These are phyloP conservation scores for Anethum foeniculum DNA, from an alignment of 140 eudicot genomes.

Conservation along the genomic window DNA sequence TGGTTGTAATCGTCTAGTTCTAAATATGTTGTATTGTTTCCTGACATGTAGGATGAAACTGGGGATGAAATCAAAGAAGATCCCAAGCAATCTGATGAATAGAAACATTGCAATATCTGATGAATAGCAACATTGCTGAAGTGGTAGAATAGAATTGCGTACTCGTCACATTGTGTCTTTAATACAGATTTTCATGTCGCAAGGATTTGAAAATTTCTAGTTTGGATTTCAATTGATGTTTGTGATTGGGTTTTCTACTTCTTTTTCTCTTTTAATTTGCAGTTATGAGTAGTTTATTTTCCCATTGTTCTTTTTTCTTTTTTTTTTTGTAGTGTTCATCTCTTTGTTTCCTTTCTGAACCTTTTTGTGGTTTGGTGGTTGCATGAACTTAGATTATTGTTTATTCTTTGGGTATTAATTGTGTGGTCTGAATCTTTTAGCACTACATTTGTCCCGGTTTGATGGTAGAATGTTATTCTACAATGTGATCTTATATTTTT, in stretches of 20 bases:
- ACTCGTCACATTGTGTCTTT: not conserved
- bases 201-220: constrained; percentile 1
- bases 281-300: not conserved
- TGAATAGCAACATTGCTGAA: constrained; percentile 12
- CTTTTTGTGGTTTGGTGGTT: not conserved
- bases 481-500: no score
- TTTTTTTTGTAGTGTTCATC: not conserved
- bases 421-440: not conserved
- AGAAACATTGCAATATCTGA: not conserved
- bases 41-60: constrained; percentile 43
- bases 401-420: not conserved
- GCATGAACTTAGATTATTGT: not conserved
- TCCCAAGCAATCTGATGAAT: constrained; percentile 29
- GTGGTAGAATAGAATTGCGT: constrained; percentile 9
- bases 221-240: not conserved
- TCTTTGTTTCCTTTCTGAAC: not conserved
- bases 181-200: constrained; percentile 4
- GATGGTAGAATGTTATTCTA: no score
- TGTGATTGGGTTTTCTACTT: not conserved
- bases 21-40: not conserved
- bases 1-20: not conserved
- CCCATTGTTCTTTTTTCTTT: not conserved
- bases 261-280: not conserved
- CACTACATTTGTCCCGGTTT: not conserved
- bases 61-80: constrained; percentile 80